Conservation (phyloP, 768 basidiomycete species). For the Leccinum fibrillosum region DNA sequence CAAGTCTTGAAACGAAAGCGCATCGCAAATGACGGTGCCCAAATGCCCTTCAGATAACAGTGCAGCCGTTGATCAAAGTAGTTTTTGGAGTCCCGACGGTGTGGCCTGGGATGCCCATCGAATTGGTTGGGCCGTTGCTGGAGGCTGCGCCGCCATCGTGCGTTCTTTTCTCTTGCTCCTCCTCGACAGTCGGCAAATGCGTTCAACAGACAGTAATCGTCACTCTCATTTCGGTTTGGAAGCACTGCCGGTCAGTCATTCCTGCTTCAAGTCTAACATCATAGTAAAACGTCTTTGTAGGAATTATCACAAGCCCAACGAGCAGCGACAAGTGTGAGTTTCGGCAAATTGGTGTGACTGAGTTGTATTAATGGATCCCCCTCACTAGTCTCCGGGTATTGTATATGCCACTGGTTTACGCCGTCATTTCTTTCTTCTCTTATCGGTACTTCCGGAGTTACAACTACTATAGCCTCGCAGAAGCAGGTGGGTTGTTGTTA, state of each 20-base stretch:
- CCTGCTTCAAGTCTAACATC: background rate
- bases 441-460: constrained; percentile 82
- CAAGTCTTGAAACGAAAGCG: background rate
- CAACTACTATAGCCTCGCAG: constrained; percentile 55
- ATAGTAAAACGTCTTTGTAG: constrained; percentile 35
- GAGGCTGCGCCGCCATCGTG: constrained; percentile 55
- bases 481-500: constrained; percentile 40
- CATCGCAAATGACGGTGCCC: constrained; percentile 17
- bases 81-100: constrained; percentile 56
- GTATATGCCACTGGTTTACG: constrained; percentile 83
- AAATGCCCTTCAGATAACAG: constrained; percentile 54
- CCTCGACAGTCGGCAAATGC: background rate
- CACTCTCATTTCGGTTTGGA: constrained; percentile 49
- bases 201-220: constrained; percentile 55
- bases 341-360: background rate
- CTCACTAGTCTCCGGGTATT: constrained; percentile 63
- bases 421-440: constrained; percentile 80
- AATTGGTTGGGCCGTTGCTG: constrained; percentile 74
- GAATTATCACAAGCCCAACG: constrained; percentile 64
- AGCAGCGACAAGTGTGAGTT: constrained; percentile 79
- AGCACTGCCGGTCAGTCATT: constrained; percentile 59
- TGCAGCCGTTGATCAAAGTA: constrained; percentile 49
- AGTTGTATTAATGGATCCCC: background rate
- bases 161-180: constrained; percentile 20
- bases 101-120: constrained; percentile 59